Conservation (phyloP, 176 grass and related monocot species). For the Phoenix roebelenii region DNA sequence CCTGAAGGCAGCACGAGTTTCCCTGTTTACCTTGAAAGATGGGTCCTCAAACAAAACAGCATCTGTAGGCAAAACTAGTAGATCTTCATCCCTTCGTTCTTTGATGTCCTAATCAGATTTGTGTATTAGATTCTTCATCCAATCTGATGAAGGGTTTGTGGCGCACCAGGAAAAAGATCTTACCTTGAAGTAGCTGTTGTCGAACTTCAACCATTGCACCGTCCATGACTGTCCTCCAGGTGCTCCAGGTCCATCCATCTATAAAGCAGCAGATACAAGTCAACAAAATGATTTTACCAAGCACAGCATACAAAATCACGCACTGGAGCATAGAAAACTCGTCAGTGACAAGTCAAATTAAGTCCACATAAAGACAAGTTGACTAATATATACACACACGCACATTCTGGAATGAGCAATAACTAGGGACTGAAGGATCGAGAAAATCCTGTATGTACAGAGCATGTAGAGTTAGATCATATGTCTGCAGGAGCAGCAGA, state of each 20-base stretch:
- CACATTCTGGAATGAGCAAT: too few relatives aligned
- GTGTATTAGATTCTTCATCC: conserved; percentile 18
- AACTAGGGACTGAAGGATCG: too few relatives aligned
- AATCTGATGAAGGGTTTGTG: too few relatives aligned
- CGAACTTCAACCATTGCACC: conserved; percentile 81
- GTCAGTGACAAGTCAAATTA: too few relatives aligned
- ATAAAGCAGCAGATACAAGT: conserved; percentile 5
- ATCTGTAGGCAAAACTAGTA: conserved; percentile 87
- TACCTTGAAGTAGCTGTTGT: conserved; percentile 94
- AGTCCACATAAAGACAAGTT: too few relatives aligned
- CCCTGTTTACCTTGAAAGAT: conserved; percentile 54
- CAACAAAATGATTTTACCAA: too few relatives aligned
- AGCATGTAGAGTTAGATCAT: too few relatives aligned
- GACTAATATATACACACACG: too few relatives aligned
- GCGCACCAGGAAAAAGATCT: background rate
- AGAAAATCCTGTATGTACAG: too few relatives aligned
- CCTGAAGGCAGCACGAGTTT: conserved; percentile 15
- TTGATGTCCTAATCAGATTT: conserved; percentile 63
- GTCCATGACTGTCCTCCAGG: conserved; percentile 99
- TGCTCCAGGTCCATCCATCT: conserved; percentile 97
- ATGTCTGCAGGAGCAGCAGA: too few relatives aligned
- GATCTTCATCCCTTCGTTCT: conserved; percentile 75
- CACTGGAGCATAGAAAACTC: too few relatives aligned
- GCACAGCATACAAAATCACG: too few relatives aligned
- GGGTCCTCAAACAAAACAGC: conserved; percentile 87